Percentiles rank a stretch among this genome's conserved stretches.
These are phyloP conservation scores for Tremella fuciformis DNA, from an alignment of 768 basidiomycete species.

Conservation along the genomic window DNA sequence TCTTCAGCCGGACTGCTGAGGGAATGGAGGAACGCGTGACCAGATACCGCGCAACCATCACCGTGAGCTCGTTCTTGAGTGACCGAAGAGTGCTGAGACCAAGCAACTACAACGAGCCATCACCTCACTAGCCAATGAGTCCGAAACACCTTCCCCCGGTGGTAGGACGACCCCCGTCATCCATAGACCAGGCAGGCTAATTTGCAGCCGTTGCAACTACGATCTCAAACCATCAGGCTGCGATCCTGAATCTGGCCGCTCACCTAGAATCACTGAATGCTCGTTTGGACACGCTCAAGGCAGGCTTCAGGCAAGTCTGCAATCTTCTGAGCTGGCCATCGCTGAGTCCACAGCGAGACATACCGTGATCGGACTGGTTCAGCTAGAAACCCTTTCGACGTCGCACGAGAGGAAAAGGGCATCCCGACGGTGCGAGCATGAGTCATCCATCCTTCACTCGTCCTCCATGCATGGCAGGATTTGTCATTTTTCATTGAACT, in stretches of 20 bases:
- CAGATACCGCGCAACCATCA: slow-evolving; percentile 36
- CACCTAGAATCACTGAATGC: slow-evolving; percentile 34
- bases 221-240: slow-evolving; percentile 43
- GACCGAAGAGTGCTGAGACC: not conserved
- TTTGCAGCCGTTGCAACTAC: slow-evolving; percentile 36
- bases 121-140: slow-evolving; percentile 21
- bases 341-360: slow-evolving; percentile 19
- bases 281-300: slow-evolving; percentile 29
- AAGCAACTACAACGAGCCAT: slow-evolving; percentile 43
- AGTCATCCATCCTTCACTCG: not conserved
- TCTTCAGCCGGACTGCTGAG: slow-evolving; percentile 31
- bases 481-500: not conserved
- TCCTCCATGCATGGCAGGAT: not conserved
- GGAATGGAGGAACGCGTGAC: slow-evolving; percentile 33
- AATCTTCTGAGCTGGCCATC: not conserved
- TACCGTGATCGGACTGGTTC: slow-evolving; percentile 37
- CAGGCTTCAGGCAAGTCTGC: slow-evolving; percentile 31
- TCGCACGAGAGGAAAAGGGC: slow-evolving; percentile 41
- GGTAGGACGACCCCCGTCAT: slow-evolving; percentile 12
- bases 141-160: slow-evolving; percentile 36
- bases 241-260: slow-evolving; percentile 35
- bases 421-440: slow-evolving; percentile 17
- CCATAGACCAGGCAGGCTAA: not conserved
- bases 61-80: slow-evolving; percentile 22
- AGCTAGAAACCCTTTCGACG: slow-evolving; percentile 46